phyloP scores from a whole-genome alignment of 1,284 basidiomycete genomes.

The Ceratobasidium theobromae region DNA sequence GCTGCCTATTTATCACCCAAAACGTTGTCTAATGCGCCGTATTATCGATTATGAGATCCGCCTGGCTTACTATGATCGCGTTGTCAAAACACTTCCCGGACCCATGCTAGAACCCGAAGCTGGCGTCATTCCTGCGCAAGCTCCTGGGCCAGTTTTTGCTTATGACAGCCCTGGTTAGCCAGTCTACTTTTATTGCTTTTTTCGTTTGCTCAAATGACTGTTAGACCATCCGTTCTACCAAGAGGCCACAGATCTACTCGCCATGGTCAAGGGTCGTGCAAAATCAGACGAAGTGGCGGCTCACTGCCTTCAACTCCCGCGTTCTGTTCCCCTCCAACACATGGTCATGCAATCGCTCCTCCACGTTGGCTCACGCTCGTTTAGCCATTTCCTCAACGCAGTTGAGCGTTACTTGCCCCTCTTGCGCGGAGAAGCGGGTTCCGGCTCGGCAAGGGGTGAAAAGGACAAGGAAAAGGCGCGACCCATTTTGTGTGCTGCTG shows the following conservation, averaged over 20 bases:
- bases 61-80: constrained; percentile 90
- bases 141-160: constrained; percentile 80
- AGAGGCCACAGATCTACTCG: constrained; percentile 77
- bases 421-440: constrained; percentile 68
- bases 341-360: constrained; percentile 75
- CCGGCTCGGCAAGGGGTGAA: constrained; percentile 51
- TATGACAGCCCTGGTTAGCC: constrained; percentile 71
- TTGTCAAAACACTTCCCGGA: constrained; percentile 85
- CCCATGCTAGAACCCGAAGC: constrained; percentile 69
- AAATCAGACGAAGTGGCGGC: constrained; percentile 76
- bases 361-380: constrained; percentile 90
- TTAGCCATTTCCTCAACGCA: constrained; percentile 97
- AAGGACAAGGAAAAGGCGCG: constrained; percentile 55
- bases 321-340: constrained; percentile 70
- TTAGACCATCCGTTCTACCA: constrained; percentile 74
- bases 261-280: constrained; percentile 73
- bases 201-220: not conserved
- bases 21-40: constrained; percentile 83
- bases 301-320: constrained; percentile 55
- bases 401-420: constrained; percentile 95
- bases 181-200: not conserved
- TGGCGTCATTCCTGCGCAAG: constrained; percentile 66
- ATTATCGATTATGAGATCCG: constrained; percentile 90
- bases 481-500: constrained; percentile 70
- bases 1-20: constrained; percentile 75